Base-by-base conservation (phyloP, 139 green algal genomes). In the Tetradesmus lagerheimii region DNA sequence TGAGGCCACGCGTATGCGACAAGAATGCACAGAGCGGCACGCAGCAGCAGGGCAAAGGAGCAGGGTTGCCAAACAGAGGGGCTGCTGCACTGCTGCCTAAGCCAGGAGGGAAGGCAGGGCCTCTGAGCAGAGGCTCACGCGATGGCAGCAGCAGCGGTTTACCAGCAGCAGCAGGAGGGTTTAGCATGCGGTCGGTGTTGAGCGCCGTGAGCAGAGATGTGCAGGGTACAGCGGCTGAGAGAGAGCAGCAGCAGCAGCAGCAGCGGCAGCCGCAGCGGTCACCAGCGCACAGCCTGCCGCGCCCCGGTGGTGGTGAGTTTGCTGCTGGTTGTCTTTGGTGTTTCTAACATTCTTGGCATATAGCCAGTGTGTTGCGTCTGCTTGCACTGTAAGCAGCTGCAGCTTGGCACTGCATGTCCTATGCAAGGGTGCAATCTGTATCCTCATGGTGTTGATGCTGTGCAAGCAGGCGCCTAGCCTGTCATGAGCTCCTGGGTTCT, bases 111-210 rank as follows among this genome's bases (percentile, higher is more conserved):
- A 53, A 16, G 57, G 57, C 31, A 77, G 80, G 45, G 38, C 18
- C 45, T 1, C 39, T 16, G 34, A 83, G 35, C 79, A 67, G 79
- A 23, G 79, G 79, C 8, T 1, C 8, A 27, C 14, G 39, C 12
- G 79, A 35, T 27, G 20, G 83, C 29, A 25, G 83, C 71, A 57
- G 80, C 31, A 25, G 50, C 12, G 27, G 75, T 4, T 29, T 74
- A 31, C 57, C 41, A 15, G 38, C 23, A 29, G 39, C 23, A 23
- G 8, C 41, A 29, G 88, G 43, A 20, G 45, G 34, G n/a, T 83
- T 35, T 85, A 86, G 81, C 75, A 88, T 71, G 38, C 31, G 50
- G 85, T 64, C 39, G 88, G 45, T 62, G 77, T 16, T 74, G n/a
- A 81, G 25, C 15, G 62, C 80, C 0, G 62, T 66, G 12, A 6